Evolutionary conservation across 2,329 filamentous ascomycete genomes (phyloP), one percentile per base, ranked within the genome.

Genomic region (Aspergillus brasiliensis): DNA sequence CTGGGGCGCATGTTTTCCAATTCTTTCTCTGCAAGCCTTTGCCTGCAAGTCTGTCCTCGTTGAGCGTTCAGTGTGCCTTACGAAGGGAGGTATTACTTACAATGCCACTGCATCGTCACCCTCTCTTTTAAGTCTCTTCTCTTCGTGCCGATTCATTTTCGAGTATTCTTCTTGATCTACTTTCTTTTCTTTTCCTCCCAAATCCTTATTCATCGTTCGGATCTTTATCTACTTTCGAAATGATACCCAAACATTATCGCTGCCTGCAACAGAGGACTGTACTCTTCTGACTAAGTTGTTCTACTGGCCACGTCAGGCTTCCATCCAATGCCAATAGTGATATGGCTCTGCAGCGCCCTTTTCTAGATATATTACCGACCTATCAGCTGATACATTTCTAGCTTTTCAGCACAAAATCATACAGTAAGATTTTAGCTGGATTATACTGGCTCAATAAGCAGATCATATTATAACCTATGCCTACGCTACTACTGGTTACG

Each of bases 191-290:
- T 40, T 17, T 60, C 37, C 38, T n/a, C 42, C 63, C 52, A 47
- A 56, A 48, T 47, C 46, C 5, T 44, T 21, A 55, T 23, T 46
- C 38, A 55, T 57, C 51, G 19, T 55, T 56, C 51, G 28, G 40
- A 34, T 59, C 21, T 25, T 54, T 19, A 38, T 37, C 40, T 23
- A 51, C 57, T 56, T 59, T 61, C 49, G 52, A 53, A 54, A 71
- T 71, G 68, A 73, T 73, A 72, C 70, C 70, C 70, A 69, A 52
- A n/a, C 63, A 66, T 65, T 34, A 40, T 53, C 23, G 27, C 28
- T 31, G 25, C 23, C 4, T 57, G 48, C 31, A 37, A 25, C 31
- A 7, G 25, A 17, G 15, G 44, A 17, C 57, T 53, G 34, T 38
- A 15, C 44, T 56, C n/a, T 42, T 40, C 27, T 49, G 28, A 34